Conservation (phyloP, 495 filamentous ascomycete genomes). For the Tuber umbilicatum region DNA sequence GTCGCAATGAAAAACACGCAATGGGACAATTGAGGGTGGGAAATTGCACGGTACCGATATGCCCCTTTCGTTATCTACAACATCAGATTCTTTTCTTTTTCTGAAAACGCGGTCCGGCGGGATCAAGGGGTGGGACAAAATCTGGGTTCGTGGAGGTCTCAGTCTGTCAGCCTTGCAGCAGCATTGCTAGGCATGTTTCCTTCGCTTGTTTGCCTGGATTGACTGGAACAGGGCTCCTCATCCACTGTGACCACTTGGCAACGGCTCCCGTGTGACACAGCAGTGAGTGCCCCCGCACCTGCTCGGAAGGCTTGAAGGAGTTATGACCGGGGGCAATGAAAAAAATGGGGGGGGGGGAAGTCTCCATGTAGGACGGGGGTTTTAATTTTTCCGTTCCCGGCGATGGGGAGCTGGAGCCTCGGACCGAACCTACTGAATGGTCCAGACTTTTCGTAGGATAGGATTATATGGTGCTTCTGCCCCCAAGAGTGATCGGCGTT, state of each 20-base stretch:
- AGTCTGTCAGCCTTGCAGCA: not conserved
- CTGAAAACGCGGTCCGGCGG: not conserved
- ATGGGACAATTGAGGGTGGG: not conserved
- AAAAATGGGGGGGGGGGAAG: not conserved
- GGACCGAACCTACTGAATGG: not conserved
- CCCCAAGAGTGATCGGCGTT: not conserved
- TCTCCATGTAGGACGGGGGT: not conserved
- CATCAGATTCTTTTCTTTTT: not conserved
- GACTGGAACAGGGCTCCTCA: not conserved
- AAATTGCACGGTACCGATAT: not conserved
- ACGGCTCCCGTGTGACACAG: not conserved
- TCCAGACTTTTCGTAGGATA: not conserved
- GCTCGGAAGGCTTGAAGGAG: not conserved
- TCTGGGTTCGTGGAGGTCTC: not conserved
- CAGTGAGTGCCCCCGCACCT: not conserved
- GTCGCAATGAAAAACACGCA: not conserved
- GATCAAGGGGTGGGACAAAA: not conserved
- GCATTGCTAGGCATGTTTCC: not conserved
- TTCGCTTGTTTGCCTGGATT: conserved; percentile 5
- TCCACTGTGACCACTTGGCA: not conserved
- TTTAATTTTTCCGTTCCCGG: not conserved
- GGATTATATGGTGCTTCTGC: not conserved
- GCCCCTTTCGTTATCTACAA: not conserved
- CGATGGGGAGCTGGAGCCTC: not conserved
- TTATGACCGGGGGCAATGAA: not conserved